Percentiles rank a stretch among this genome's conserved stretches.
Evolutionary conservation across 495 filamentous ascomycete species (phyloP).

Genomic region (Penicillium coffeae): DNA sequence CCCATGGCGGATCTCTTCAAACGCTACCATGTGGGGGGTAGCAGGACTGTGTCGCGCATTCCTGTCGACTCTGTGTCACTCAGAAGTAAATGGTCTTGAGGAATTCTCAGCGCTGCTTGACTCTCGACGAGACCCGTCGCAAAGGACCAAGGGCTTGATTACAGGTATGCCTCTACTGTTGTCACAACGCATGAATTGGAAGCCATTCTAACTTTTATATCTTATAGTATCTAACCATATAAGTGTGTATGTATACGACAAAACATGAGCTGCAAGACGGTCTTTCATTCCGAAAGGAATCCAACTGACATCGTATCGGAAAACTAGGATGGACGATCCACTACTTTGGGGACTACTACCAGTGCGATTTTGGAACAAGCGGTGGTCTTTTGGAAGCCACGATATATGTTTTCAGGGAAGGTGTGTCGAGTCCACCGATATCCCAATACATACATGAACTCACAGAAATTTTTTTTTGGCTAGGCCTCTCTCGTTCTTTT

Average conservation of each 20-base stretch:
- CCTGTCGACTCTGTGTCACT: constrained; percentile 36
- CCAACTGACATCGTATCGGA: constrained; percentile 27
- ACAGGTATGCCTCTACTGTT: constrained; percentile 63
- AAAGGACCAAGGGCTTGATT: constrained; percentile 71
- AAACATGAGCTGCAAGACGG: constrained; percentile 7
- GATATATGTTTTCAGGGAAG: constrained; percentile 73
- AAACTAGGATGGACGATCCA: constrained; percentile 82
- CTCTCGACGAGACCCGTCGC: constrained; percentile 61
- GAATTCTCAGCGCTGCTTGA: constrained; percentile 75
- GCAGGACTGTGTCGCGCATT: constrained; percentile 47
- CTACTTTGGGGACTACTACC: constrained; percentile 88
- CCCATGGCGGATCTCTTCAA: constrained; percentile 41
- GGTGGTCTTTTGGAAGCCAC: constrained; percentile 86
- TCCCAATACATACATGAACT: not conserved
- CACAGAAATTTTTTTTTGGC: not conserved
- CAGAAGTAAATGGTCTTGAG: constrained; percentile 67
- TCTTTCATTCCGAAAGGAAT: constrained; percentile 7
- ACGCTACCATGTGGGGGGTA: constrained; percentile 42
- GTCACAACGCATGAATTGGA: not conserved
- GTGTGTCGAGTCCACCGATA: constrained; percentile 13
- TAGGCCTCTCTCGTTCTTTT: constrained; percentile 64
- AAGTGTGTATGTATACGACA: constrained; percentile 75
- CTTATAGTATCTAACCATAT: constrained; percentile 85
- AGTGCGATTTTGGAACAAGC: constrained; percentile 63
- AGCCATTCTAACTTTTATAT: constrained; percentile 9